These are phyloP conservation scores for Penstemon eatonii DNA, from an alignment of 257 asterid genomes.

Conservation along the genomic window DNA sequence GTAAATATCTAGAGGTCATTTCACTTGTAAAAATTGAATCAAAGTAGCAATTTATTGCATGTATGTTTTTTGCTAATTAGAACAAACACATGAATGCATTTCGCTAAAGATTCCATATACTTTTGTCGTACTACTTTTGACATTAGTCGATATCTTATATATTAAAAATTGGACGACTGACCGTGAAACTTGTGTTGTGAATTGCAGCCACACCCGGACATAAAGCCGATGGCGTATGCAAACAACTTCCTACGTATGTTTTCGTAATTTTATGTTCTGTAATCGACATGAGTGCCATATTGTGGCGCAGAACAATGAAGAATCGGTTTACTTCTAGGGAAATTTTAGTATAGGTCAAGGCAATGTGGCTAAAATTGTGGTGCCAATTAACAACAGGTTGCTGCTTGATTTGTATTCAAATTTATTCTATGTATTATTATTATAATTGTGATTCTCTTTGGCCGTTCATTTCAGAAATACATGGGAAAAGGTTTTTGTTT, in stretches of 20 bases:
- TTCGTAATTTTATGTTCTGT: conserved; percentile 38
- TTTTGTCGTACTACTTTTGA: too few species aligned
- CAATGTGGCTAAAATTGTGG: not conserved
- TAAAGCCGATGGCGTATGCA: conserved; percentile 97
- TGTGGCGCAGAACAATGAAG: conserved; percentile 34
- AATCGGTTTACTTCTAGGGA: not conserved
- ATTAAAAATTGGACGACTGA: not conserved
- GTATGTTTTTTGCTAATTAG: too few species aligned
- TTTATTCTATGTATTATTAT: conserved; percentile 27
- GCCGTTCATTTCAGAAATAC: not conserved
- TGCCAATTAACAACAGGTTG: conserved; percentile 12
- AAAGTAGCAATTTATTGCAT: too few species aligned
- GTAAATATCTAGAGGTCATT: too few species aligned
- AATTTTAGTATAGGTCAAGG: conserved; percentile 24
- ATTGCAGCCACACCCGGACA: conserved; percentile 94
- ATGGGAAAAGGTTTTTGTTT: too few species aligned
- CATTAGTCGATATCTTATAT: too few species aligned
- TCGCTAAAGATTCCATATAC: too few species aligned
- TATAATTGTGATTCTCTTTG: not conserved
- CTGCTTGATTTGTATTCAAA: conserved; percentile 35
- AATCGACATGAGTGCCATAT: conserved; percentile 33
- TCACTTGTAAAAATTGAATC: too few species aligned
- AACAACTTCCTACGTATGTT: conserved; percentile 89
- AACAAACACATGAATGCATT: too few species aligned
- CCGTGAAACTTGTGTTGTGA: not conserved